Conservation (phyloP, 2,329 filamentous ascomycete species). For the Stylonectria norvegica region DNA sequence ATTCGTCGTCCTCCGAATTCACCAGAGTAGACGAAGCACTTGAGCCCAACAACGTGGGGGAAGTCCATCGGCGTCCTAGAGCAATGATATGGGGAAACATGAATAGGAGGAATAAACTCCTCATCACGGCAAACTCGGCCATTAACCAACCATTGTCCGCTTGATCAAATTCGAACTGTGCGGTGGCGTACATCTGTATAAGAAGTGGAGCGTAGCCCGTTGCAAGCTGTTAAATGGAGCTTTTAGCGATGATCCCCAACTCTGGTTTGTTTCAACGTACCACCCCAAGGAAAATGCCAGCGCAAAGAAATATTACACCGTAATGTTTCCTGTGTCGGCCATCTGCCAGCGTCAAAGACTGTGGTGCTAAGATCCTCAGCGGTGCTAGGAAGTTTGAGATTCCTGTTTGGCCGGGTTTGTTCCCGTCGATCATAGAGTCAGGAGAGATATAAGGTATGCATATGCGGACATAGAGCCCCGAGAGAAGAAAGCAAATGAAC, state of each 20-base stretch:
- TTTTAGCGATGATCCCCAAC: not conserved
- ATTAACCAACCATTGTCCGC: constrained; percentile 55
- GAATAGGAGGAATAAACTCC: constrained; percentile 53
- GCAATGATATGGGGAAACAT: constrained; percentile 53
- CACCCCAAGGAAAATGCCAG: constrained; percentile 64
- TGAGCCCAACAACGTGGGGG: too few relatives aligned
- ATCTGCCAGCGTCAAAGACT: constrained; percentile 47
- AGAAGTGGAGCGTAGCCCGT: constrained; percentile 65
- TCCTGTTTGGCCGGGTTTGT: constrained; percentile 25
- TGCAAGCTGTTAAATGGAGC: constrained; percentile 44
- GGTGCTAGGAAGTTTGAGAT: constrained; percentile 61
- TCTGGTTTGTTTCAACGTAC: constrained; percentile 34
- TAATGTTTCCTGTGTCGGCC: constrained; percentile 54
- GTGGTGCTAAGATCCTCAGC: constrained; percentile 58
- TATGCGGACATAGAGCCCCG: constrained; percentile 40
- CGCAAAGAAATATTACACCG: constrained; percentile 60
- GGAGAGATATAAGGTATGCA: constrained; percentile 51
- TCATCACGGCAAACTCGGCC: constrained; percentile 52
- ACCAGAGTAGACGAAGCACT: not conserved
- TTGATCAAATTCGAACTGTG: constrained; percentile 53
- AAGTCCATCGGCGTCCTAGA: constrained; percentile 33
- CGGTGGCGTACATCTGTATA: constrained; percentile 57
- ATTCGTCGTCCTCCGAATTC: constrained; percentile 11
- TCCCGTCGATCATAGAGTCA: constrained; percentile 33
- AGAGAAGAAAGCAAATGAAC: constrained; percentile 51